These are phyloP conservation scores for Picea abies DNA, from an alignment of 83 land plant species.

Conservation along the genomic window DNA sequence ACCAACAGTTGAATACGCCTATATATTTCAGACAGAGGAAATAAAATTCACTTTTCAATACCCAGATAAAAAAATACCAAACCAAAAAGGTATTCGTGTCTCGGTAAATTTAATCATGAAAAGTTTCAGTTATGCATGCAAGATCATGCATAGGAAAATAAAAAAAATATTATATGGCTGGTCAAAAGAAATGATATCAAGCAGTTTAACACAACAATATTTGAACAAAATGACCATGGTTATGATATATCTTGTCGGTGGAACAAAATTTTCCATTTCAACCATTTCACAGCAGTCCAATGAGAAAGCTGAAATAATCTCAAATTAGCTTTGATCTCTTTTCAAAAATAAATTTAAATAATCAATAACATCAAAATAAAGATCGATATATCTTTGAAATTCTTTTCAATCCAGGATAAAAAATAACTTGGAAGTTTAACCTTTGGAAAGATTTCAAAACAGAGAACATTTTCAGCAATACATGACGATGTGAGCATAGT, in stretches of 20 bases:
- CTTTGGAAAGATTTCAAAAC: neutral
- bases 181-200: neutral
- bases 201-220: neutral
- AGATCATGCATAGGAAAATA: neutral
- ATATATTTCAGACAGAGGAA: neutral
- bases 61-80: neutral
- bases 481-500: neutral
- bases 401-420: neutral
- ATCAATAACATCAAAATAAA: neutral
- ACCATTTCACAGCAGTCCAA: neutral
- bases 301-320: neutral
- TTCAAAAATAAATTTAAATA: neutral
- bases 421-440: neutral
- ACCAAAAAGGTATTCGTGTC: neutral
- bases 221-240: neutral
- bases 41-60: neutral
- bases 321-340: neutral
- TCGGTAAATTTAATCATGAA: neutral
- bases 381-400: too few relatives aligned
- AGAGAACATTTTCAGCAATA: neutral
- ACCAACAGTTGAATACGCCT: constrained; percentile 79
- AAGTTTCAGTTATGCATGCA: neutral
- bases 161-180: neutral
- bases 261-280: neutral
- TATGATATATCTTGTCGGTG: neutral